Evolutionary conservation across 129 eudicot species (phyloP).

Genomic region (Saposhnikovia divaricata): DNA sequence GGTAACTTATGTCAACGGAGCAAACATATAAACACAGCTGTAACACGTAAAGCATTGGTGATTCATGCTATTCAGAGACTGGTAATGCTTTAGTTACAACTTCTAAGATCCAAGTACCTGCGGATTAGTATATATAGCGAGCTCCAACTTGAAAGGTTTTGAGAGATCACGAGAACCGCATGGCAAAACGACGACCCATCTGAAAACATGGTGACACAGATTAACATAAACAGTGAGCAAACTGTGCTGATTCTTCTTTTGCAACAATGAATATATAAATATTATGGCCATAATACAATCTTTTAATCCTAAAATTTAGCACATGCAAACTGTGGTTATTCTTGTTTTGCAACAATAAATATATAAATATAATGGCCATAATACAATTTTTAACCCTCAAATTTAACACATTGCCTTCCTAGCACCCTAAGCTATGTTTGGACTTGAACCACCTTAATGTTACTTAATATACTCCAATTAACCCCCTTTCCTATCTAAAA

Average conservation of each 20-base stretch:
- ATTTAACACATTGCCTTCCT: background rate
- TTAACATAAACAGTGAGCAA: background rate
- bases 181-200: conserved; percentile 88
- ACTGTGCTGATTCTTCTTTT: background rate
- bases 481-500: background rate
- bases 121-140: conserved; percentile 62
- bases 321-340: too few relatives aligned
- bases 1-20: background rate
- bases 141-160: conserved; percentile 77
- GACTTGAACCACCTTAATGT: background rate
- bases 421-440: background rate
- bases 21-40: background rate
- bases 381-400: background rate
- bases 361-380: background rate
- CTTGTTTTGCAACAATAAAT: background rate
- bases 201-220: conserved; percentile 20
- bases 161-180: conserved; percentile 65
- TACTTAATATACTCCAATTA: background rate
- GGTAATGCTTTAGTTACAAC: too few relatives aligned
- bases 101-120: conserved; percentile 32
- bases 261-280: background rate
- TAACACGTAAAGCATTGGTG: background rate
- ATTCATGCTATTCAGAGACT: background rate
- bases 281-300: background rate
- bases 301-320: too few relatives aligned